phyloP scores from a whole-genome alignment of 2,329 filamentous ascomycete genomes.

The Trichoderma oligosporum region DNA sequence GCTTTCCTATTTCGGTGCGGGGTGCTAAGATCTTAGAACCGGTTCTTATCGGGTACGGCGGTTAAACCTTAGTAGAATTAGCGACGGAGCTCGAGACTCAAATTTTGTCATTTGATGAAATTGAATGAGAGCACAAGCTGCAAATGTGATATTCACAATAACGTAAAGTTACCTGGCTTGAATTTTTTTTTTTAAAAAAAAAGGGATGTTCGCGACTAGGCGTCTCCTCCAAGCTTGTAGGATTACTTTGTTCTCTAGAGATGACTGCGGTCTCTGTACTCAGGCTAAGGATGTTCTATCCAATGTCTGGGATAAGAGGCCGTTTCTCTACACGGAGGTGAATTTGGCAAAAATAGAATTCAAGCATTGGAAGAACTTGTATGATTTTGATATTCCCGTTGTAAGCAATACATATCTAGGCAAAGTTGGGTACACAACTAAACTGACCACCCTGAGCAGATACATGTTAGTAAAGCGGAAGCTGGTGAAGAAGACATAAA shows the following conservation, averaged over 20 bases:
- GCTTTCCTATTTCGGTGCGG: constrained; percentile 36
- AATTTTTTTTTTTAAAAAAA: too few relatives aligned
- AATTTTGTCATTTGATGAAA: too few relatives aligned
- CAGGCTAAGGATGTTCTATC: constrained; percentile 66
- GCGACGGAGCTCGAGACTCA: too few relatives aligned
- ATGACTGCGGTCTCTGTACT: constrained; percentile 67
- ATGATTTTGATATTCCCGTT: constrained; percentile 79
- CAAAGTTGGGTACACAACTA: background rate
- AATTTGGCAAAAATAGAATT: constrained; percentile 63
- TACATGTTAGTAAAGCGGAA: constrained; percentile 58
- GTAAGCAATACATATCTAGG: constrained; percentile 43
- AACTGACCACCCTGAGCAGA: constrained; percentile 36
- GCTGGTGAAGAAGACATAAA: constrained; percentile 50
- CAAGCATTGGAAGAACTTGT: constrained; percentile 65
- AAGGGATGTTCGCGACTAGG: constrained; percentile 48
- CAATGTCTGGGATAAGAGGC: constrained; percentile 61
- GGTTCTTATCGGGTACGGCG: background rate
- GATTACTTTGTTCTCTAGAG: constrained; percentile 72
- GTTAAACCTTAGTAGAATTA: constrained; percentile 8
- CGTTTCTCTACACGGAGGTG: constrained; percentile 66
- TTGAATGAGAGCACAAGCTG: background rate
- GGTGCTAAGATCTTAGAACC: constrained; percentile 21
- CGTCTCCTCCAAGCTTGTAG: constrained; percentile 52
- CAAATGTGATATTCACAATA: too few relatives aligned
- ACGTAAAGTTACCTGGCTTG: too few relatives aligned